Conservation (phyloP, 202 grass and related monocot species). For the Setaria italica region DNA sequence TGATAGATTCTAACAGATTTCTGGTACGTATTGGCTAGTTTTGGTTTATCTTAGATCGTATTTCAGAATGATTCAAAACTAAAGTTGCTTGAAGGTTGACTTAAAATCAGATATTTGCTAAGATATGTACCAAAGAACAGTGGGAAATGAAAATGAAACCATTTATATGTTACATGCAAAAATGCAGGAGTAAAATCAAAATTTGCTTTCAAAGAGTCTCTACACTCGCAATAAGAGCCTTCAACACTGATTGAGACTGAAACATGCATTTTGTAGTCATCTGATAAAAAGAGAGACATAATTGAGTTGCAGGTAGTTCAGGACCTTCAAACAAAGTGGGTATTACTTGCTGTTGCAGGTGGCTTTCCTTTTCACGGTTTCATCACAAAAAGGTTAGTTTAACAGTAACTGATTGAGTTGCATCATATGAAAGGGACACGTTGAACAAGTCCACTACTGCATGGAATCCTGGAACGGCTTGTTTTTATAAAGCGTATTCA, state of each 20-base stretch:
- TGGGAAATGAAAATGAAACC: neutral
- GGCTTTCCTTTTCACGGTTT: neutral
- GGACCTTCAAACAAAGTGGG: neutral
- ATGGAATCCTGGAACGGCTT: neutral
- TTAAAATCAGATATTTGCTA: neutral
- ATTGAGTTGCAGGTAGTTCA: neutral
- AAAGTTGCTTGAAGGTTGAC: neutral
- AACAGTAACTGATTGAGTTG: slow-evolving; percentile 11
- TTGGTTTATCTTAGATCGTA: neutral
- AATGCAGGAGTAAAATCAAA: neutral
- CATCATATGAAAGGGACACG: neutral
- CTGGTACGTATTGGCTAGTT: neutral
- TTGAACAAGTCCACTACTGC: neutral
- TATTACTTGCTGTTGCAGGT: neutral
- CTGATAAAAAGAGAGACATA: neutral
- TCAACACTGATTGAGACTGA: neutral
- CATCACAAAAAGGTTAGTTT: neutral
- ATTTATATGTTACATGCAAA: neutral
- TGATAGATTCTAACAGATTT: neutral
- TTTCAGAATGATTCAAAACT: neutral
- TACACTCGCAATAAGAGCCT: neutral
- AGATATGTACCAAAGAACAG: neutral
- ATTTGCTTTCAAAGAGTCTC: neutral
- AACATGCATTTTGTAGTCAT: neutral
- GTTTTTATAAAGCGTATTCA: neutral